These are phyloP conservation scores for Eucalyptus erythrocorys DNA, from an alignment of 345 rosid genomes.

Conservation along the genomic window DNA sequence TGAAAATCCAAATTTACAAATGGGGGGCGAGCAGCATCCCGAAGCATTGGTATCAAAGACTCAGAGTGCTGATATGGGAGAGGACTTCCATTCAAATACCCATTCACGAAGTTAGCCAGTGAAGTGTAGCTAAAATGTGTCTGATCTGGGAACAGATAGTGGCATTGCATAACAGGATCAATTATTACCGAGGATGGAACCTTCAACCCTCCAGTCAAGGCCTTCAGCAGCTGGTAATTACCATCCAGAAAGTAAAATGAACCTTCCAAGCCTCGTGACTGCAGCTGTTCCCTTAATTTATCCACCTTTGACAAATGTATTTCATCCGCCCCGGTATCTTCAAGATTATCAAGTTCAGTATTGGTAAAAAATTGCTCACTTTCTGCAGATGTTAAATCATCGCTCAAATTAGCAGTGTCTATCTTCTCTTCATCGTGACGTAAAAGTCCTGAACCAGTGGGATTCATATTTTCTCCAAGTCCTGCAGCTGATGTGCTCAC, in stretches of 20 bases:
- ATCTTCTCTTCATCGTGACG: slow-evolving; percentile 13
- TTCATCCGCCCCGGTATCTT: slow-evolving; percentile 11
- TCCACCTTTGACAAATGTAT: slow-evolving; percentile 9
- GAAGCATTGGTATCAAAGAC: slow-evolving; percentile 22
- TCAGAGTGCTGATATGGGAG: slow-evolving; percentile 54
- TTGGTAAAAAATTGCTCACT: slow-evolving; percentile 12
- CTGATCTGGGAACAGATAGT: slow-evolving; percentile 42
- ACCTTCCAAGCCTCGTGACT: slow-evolving; percentile 33
- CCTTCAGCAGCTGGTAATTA: slow-evolving; percentile 42
- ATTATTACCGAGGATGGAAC: slow-evolving; percentile 70
- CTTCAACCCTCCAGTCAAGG: slow-evolving; percentile 57
- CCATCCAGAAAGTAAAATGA: slow-evolving; percentile 76
- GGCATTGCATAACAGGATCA: slow-evolving; percentile 57
- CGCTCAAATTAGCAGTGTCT: slow-evolving; percentile 5
- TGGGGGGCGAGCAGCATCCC: slow-evolving; percentile 53
- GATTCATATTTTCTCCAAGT: slow-evolving; percentile 11
- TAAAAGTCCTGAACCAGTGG: slow-evolving; percentile 13
- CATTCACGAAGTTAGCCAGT: slow-evolving; percentile 35
- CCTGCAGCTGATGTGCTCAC: slow-evolving; percentile 7
- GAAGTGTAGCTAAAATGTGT: slow-evolving; percentile 27
- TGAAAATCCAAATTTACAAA: slow-evolving; percentile 75
- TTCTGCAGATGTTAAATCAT: slow-evolving; percentile 10
- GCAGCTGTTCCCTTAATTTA: slow-evolving; percentile 17
- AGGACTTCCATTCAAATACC: slow-evolving; percentile 52
- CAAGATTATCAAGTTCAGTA: slow-evolving; percentile 4